Evolutionary conservation across 2,329 filamentous ascomycete genomes (phyloP), one percentile per base, ranked within the genome.

Genomic region (Pseudogymnoascus sp.): DNA sequence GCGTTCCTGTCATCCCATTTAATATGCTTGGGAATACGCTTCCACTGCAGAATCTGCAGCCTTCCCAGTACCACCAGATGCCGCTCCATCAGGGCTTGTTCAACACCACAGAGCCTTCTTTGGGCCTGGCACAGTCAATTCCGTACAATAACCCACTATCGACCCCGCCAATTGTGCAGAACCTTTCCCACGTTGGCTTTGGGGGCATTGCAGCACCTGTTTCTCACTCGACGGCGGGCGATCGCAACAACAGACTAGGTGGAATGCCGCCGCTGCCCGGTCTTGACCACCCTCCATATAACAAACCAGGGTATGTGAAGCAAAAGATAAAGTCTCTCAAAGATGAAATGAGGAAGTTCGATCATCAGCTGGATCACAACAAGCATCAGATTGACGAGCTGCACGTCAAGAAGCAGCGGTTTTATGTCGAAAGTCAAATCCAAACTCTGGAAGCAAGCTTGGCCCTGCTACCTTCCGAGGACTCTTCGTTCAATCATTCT

Each of bases 341-440:
- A 38, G 66, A 68, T n/a, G 76, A 77, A n/a, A 73, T 85, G 61
- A 81, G 78, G 65, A 78, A 79, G 61, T 74, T 80, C 38, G 78
- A 84, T 63, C 78, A 82, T 61, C 82, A 86, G 64, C 70, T 85
- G 45, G 76, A 78, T 58, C 83, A 81, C 73, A 85, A 85, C 67
- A 79, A 77, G 64, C 81, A 85, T 63, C 82, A 85, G 64, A 82
- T 85, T 63, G 82, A 85, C 61, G 80, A 82, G 64, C 76, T 74
- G 62, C 71, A 74, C 33, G 77, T 82, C 68, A 74, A 78, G 62
- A 66, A 71, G 23, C 74, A 76, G 41, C 75, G 73, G 3, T 67
- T 72, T 34, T 67, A 72, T 34, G 67, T 82, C 61, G 71, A 73
- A n/a, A 69, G 73, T 19, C 65, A 67, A 13, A 67, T 70, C 39